Evolutionary conservation across 2,329 filamentous ascomycete species (phyloP).

Genomic region (Mycocentrospora acerina): DNA sequence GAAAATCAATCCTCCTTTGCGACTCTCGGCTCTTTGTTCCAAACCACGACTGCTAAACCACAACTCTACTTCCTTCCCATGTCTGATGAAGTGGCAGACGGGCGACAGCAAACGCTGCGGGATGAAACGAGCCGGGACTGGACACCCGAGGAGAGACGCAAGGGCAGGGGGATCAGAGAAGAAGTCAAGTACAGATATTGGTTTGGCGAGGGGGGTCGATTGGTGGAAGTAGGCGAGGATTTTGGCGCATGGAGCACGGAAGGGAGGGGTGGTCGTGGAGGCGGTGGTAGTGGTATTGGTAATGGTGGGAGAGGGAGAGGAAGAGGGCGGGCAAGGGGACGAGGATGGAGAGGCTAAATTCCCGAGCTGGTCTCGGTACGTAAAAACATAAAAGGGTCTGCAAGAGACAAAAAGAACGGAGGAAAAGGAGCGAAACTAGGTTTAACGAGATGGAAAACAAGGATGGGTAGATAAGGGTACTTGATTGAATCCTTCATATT

Average conservation of each 20-base stretch:
- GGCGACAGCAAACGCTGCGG: conserved; percentile 64
- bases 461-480: no score
- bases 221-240: conserved; percentile 46
- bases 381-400: no score
- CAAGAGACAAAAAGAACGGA: no score
- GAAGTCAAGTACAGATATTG: conserved; percentile 42
- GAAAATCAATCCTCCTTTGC: conserved; percentile 45
- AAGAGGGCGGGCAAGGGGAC: conserved; percentile 10
- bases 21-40: conserved; percentile 62
- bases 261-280: conserved; percentile 12
- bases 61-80: conserved; percentile 69
- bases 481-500: no score
- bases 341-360: conserved; percentile 15
- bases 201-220: conserved; percentile 47
- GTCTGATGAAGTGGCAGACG: conserved; percentile 61
- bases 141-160: conserved; percentile 33
- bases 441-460: no score
- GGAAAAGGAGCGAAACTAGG: no score
- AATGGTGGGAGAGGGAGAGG: conserved; percentile 11
- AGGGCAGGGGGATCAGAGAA: conserved; percentile 31
- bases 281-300: conserved; percentile 14
- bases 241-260: conserved; percentile 32
- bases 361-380: no score
- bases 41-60: conserved; percentile 62
- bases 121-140: conserved; percentile 47